Evolutionary conservation across 106 monocot genomes (phyloP), one percentile per base, ranked within the genome.

Genomic region (Dactylorhiza incarnata): DNA sequence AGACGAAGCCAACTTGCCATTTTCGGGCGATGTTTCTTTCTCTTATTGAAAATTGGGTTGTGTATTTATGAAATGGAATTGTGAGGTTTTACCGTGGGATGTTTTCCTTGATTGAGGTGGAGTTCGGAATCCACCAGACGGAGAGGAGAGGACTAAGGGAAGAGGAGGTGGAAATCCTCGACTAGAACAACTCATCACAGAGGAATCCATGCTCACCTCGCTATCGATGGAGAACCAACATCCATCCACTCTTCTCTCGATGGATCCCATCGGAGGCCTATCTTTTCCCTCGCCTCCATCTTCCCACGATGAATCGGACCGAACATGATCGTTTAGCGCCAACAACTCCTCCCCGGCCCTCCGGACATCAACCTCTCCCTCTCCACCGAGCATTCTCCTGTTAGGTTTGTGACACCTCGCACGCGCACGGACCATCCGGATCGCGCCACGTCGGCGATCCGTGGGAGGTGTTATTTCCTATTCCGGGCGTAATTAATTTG

Each of bases 341-440:
- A 63, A 25, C 25, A 63, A 63, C 63, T 24, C 63, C 56, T 73
- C 11, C 74, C 79, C 0, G 76, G 79, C 11, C 88, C 82, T 7
- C 87, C 88, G 5, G 88, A 88, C 77, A 88, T 88, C 66, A 88
- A 88, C 75, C 85, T 83, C 19, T 85, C 88, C 2, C 83, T 85
- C 44, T 84, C 87, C 0, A 81, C 73, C 3, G 81, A 81, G 51
- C 78, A 71, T 44, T 80, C 84, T 26, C 73, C 84, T 78, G n/a
- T n/a, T n/a, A n/a, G n/a, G n/a, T n/a, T n/a, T n/a, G n/a, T n/a
- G n/a, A n/a, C n/a, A n/a, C n/a, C n/a, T n/a, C n/a, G n/a, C n/a
- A n/a, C n/a, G n/a, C n/a, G n/a, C n/a, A n/a, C n/a, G n/a, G n/a
- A n/a, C n/a, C n/a, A n/a, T n/a, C n/a, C n/a, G n/a, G n/a, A n/a